These are phyloP conservation scores for Raffaelea ambrosiae DNA, from an alignment of 2,329 filamentous ascomycete genomes.

Conservation along the genomic window DNA sequence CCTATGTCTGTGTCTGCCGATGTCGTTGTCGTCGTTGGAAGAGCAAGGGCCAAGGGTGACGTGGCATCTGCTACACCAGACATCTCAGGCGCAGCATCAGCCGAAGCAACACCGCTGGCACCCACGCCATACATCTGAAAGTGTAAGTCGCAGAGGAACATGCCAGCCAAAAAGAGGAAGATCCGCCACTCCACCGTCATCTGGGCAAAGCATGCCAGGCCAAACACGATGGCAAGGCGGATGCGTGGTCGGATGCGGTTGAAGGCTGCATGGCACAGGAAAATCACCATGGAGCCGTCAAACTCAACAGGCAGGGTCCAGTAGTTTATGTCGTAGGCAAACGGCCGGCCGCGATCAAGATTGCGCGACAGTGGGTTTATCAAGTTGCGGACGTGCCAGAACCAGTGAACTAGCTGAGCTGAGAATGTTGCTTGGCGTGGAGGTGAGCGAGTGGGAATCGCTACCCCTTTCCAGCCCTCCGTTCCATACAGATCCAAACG, in stretches of 20 bases:
- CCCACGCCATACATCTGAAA: constrained; percentile 15
- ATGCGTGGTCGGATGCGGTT: constrained; percentile 12
- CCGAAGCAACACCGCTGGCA: no score
- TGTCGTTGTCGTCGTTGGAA: no score
- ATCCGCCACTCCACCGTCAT: constrained; percentile 19
- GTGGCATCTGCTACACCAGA: no score
- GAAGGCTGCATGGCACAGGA: constrained; percentile 23
- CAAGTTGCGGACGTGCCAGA: constrained; percentile 1
- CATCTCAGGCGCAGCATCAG: no score
- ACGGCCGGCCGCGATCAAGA: constrained; percentile 5
- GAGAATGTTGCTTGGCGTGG: not conserved
- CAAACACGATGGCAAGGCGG: constrained; percentile 9
- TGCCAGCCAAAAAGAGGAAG: constrained; percentile 22
- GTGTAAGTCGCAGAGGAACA: constrained; percentile 22
- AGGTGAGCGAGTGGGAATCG: constrained; percentile 8
- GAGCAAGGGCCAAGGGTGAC: no score
- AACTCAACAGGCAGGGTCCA: constrained; percentile 30
- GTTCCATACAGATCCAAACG: constrained; percentile 10
- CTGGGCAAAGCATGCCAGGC: constrained; percentile 16
- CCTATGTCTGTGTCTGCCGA: no score
- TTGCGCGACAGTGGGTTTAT: constrained; percentile 21
- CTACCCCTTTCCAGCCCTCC: constrained; percentile 7
- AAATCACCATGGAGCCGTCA: constrained; percentile 24
- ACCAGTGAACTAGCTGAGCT: constrained; percentile 10
- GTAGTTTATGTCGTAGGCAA: constrained; percentile 22